These are phyloP conservation scores for Sporothrix luriei DNA, from an alignment of 2,329 filamentous ascomycete species.

Conservation along the genomic window DNA sequence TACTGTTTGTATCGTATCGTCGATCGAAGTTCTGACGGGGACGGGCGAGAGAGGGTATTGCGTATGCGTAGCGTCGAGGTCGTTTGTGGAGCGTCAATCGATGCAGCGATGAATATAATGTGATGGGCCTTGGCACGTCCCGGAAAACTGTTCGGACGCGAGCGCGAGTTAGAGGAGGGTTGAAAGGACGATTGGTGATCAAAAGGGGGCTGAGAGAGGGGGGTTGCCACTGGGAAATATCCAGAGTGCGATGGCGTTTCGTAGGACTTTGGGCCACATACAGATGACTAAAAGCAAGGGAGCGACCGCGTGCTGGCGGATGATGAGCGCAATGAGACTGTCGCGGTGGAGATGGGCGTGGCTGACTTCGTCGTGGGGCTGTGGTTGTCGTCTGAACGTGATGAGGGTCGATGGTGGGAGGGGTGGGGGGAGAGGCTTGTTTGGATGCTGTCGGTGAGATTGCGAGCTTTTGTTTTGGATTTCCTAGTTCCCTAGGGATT, in stretches of 20 bases:
- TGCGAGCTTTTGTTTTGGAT: conserved; percentile 25
- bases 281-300: neutral
- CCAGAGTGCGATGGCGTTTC: conserved; percentile 1
- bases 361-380: conserved; percentile 16
- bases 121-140: neutral
- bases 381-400: conserved; percentile 19
- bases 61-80: neutral
- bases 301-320: conserved; percentile 3
- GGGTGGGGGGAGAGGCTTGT: conserved; percentile 7
- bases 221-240: neutral
- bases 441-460: conserved; percentile 27
- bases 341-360: conserved; percentile 19
- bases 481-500: neutral
- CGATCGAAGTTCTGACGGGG: neutral
- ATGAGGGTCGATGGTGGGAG: conserved; percentile 3
- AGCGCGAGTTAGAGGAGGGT: conserved; percentile 17
- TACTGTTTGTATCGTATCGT: conserved; percentile 12
- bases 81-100: neutral
- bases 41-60: neutral
- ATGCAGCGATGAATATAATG: neutral
- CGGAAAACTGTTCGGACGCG: neutral
- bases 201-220: conserved; percentile 11
- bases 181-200: neutral
- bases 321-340: neutral
- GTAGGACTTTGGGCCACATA: conserved; percentile 27